These are phyloP conservation scores for Poa annua DNA, from an alignment of 176 grass and related monocot species.

Conservation along the genomic window DNA sequence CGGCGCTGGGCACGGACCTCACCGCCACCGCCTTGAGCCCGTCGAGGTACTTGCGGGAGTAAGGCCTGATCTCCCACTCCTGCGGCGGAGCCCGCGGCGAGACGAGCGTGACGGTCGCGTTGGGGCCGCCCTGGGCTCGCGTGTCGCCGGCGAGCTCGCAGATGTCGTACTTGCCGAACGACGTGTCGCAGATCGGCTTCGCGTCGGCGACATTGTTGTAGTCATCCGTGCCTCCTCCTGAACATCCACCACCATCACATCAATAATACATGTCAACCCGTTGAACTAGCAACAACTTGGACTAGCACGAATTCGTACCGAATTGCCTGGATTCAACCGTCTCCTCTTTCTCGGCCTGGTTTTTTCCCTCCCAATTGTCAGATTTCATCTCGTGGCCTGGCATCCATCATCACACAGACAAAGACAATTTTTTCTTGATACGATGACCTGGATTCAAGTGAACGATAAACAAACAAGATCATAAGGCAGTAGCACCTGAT, in stretches of 20 bases:
- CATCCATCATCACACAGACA: no score
- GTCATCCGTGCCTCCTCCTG: slow-evolving; percentile 48
- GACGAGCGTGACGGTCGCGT: slow-evolving; percentile 41
- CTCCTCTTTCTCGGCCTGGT: not conserved
- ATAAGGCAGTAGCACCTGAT: not conserved
- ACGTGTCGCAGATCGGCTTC: slow-evolving; percentile 59
- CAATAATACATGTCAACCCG: not conserved
- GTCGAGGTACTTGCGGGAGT: slow-evolving; percentile 67
- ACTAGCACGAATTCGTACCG: no score
- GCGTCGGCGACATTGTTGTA: slow-evolving; percentile 35
- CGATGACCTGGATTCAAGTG: not conserved
- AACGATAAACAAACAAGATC: not conserved
- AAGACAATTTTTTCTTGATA: not conserved
- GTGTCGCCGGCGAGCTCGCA: slow-evolving; percentile 57
- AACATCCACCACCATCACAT: not conserved
- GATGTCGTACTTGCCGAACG: slow-evolving; percentile 60
- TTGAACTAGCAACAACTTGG: not conserved
- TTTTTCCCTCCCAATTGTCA: slow-evolving; percentile 30
- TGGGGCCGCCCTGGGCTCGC: not conserved
- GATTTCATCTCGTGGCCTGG: slow-evolving; percentile 28
- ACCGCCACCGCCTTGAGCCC: slow-evolving; percentile 54
- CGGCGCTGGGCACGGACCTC: slow-evolving; percentile 24
- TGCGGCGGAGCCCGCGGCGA: slow-evolving; percentile 28
- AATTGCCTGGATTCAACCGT: slow-evolving; percentile 24
- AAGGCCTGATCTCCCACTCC: slow-evolving; percentile 65